A percentile compares a stretch with the other conserved stretches of the same genome.
phyloP scores from a whole-genome alignment of 2,329 filamentous ascomycete species.

The Sordariomycetes sp. region DNA sequence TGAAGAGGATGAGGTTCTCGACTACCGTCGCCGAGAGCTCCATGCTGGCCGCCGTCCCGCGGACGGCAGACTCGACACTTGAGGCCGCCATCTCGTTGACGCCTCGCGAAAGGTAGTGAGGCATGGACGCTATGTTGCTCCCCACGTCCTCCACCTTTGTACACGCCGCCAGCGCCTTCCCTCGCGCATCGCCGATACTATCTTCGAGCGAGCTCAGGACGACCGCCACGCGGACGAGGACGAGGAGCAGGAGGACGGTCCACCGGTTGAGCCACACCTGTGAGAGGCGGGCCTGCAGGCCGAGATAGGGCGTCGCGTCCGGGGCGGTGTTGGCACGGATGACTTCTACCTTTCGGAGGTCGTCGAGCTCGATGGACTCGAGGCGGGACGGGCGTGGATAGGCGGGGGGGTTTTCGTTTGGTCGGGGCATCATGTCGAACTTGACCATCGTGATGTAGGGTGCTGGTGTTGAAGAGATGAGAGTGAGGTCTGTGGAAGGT shows the following conservation, averaged over 20 bases:
- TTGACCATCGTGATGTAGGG: not conserved
- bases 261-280: slow-evolving; percentile 97
- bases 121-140: slow-evolving; percentile 95
- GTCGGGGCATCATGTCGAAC: not conserved
- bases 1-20: slow-evolving; percentile 78
- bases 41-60: slow-evolving; percentile 67
- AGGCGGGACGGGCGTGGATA: slow-evolving; percentile 18
- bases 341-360: slow-evolving; percentile 16
- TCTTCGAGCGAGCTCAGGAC: slow-evolving; percentile 59
- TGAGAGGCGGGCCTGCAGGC: slow-evolving; percentile 75
- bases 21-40: slow-evolving; percentile 66
- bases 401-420: slow-evolving; percentile 10
- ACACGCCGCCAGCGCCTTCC: slow-evolving; percentile 77
- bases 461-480: not conserved
- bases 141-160: slow-evolving; percentile 86
- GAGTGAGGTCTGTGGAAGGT: not conserved
- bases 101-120: slow-evolving; percentile 80
- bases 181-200: slow-evolving; percentile 63
- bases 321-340: slow-evolving; percentile 43
- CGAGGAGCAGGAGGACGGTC: slow-evolving; percentile 79
- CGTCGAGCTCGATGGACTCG: slow-evolving; percentile 21
- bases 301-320: slow-evolving; percentile 80
- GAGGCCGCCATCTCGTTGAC: slow-evolving; percentile 76
- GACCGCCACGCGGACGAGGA: slow-evolving; percentile 70
- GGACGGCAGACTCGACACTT: slow-evolving; percentile 68